Conservation (phyloP, 495 filamentous ascomycete species). For the Penicillium manginii region DNA sequence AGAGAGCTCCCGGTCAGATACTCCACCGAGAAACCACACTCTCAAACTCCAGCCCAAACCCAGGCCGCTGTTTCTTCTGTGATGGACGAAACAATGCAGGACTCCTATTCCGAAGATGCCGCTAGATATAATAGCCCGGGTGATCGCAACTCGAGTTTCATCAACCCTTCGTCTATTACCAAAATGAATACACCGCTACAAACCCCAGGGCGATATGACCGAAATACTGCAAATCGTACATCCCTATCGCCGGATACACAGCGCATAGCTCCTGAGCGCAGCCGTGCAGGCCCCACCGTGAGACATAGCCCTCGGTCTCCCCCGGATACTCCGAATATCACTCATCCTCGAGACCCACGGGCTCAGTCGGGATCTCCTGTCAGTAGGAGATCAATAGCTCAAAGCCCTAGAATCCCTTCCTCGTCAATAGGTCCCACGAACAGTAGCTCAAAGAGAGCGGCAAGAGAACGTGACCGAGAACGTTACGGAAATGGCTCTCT, state of each 20-base stretch:
- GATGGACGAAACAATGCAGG: too few species aligned
- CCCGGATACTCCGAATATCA: not conserved
- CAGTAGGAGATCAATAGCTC: not conserved
- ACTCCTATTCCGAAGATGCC: not conserved
- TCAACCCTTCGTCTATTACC: slow-evolving; percentile 42
- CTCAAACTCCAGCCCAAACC: not conserved
- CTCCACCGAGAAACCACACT: not conserved
- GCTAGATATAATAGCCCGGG: not conserved
- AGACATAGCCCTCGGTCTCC: not conserved
- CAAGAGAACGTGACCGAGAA: slow-evolving; percentile 35
- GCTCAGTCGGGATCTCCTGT: slow-evolving; percentile 1
- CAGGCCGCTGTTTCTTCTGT: too few species aligned
- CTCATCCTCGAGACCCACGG: not conserved
- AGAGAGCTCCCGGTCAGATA: not conserved
- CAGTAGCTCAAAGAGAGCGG: slow-evolving; percentile 12
- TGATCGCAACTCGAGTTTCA: slow-evolving; percentile 8
- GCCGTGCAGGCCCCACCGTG: not conserved
- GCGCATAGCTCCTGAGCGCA: not conserved
- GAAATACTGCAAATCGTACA: not conserved
- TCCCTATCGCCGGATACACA: not conserved
- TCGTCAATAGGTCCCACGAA: not conserved
- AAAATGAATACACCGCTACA: slow-evolving; percentile 29
- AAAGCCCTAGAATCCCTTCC: not conserved
- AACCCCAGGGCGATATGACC: slow-evolving; percentile 9
- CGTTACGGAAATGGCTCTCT: slow-evolving; percentile 45